These are phyloP conservation scores for Arachis stenosperma DNA, from an alignment of 306 rosid species.

Conservation along the genomic window DNA sequence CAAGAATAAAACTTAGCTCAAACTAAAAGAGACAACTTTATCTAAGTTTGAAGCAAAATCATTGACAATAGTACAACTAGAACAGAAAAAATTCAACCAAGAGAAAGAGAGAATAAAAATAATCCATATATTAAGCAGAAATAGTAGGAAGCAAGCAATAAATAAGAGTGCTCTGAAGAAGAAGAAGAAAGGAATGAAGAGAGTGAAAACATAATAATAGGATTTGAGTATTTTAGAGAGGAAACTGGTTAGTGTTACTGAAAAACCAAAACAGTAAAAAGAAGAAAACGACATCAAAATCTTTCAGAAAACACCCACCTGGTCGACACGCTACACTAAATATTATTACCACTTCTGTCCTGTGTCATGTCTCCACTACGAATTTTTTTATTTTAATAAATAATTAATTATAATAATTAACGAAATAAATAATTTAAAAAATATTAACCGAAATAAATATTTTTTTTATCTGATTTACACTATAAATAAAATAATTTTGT, in stretches of 20 bases:
- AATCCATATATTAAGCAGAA: slow-evolving; percentile 16
- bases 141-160: too few species aligned
- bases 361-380: too few species aligned
- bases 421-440: too few species aligned
- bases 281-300: slow-evolving; percentile 44
- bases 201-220: slow-evolving; percentile 43
- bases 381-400: too few species aligned
- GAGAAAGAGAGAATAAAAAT: not conserved
- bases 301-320: not conserved
- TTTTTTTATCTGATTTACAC: too few species aligned
- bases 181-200: slow-evolving; percentile 48
- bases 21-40: slow-evolving; percentile 36
- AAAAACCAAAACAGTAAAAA: not conserved
- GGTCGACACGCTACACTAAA: not conserved
- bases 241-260: slow-evolving; percentile 25
- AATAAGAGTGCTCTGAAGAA: not conserved
- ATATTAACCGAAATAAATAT: too few species aligned
- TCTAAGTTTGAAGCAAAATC: slow-evolving; percentile 32
- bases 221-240: slow-evolving; percentile 36
- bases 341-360: too few species aligned
- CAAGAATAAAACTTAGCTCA: not conserved
- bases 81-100: slow-evolving; percentile 27
- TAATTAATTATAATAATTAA: too few species aligned
- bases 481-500: too few species aligned
- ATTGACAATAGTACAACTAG: slow-evolving; percentile 9